phyloP scores from a whole-genome alignment of 352 stramenopile genomes.

The Plasmopara muralis region DNA sequence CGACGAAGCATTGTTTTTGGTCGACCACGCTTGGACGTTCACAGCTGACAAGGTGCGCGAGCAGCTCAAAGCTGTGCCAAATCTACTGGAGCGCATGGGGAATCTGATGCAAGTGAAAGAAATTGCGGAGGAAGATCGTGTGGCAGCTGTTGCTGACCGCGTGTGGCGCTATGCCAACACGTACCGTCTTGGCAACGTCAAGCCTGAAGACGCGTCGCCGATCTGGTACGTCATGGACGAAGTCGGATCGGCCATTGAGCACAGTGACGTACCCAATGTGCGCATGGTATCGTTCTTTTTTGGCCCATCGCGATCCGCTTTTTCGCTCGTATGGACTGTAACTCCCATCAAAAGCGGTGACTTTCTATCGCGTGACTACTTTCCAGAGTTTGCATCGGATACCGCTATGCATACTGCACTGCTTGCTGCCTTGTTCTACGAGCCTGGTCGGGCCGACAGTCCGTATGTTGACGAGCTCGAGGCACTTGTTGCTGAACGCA shows the following conservation, averaged over 20 bases:
- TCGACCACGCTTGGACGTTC: conserved; percentile 55
- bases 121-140: conserved; percentile 17
- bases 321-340: conserved; percentile 44
- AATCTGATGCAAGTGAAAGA: conserved; percentile 40
- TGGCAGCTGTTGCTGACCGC: conserved; percentile 22
- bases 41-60: conserved; percentile 32
- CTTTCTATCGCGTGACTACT: conserved; percentile 44
- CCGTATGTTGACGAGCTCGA: conserved; percentile 28
- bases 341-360: conserved; percentile 34
- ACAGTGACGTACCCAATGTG: conserved; percentile 35
- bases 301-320: conserved; percentile 30
- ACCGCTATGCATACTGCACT: conserved; percentile 32
- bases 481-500: conserved; percentile 19
- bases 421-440: conserved; percentile 37
- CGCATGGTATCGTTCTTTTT: conserved; percentile 53
- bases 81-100: conserved; percentile 41
- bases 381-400: conserved; percentile 26
- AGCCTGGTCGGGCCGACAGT: conserved; percentile 20
- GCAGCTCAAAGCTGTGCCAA: conserved; percentile 26
- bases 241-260: conserved; percentile 47
- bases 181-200: conserved; percentile 38
- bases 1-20: conserved; percentile 38
- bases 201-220: conserved; percentile 31
- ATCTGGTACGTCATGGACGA: conserved; percentile 65
- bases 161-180: conserved; percentile 49